Conservation (phyloP, 2,329 filamentous ascomycete genomes). For the Pestalotiopsis fici region DNA sequence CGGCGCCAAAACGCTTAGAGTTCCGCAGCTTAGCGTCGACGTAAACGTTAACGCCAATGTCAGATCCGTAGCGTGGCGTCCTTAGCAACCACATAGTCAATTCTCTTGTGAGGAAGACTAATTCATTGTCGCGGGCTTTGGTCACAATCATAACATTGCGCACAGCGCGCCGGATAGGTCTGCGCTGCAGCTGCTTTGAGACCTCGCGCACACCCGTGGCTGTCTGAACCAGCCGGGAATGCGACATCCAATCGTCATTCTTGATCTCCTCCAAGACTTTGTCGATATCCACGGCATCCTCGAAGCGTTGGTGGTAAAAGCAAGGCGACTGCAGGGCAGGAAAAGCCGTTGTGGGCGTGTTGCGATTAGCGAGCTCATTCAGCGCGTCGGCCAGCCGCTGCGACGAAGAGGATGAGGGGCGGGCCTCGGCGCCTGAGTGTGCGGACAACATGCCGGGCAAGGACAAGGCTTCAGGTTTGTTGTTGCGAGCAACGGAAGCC, state of each 20-base stretch:
- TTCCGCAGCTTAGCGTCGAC: slow-evolving; percentile 93
- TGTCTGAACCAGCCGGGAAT: slow-evolving; percentile 92
- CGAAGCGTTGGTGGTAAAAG: slow-evolving; percentile 97
- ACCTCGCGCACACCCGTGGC: slow-evolving; percentile 94
- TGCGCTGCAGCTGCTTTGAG: slow-evolving; percentile 88
- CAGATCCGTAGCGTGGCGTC: slow-evolving; percentile 85
- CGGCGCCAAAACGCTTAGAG: slow-evolving; percentile 84
- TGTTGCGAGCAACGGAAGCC: slow-evolving; percentile 64
- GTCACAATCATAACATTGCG: slow-evolving; percentile 98
- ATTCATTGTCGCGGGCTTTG: slow-evolving; percentile 91
- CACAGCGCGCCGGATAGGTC: slow-evolving; percentile 89
- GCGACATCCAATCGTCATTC: slow-evolving; percentile 85
- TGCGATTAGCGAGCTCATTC: slow-evolving; percentile 50
- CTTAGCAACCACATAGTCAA: slow-evolving; percentile 84
- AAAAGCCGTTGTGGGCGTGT: slow-evolving; percentile 52
- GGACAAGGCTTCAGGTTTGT: slow-evolving; percentile 64
- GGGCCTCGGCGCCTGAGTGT: slow-evolving; percentile 33
- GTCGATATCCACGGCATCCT: slow-evolving; percentile 92
- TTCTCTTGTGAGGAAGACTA: slow-evolving; percentile 87
- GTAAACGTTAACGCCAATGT: slow-evolving; percentile 93
- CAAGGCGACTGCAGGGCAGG: slow-evolving; percentile 85
- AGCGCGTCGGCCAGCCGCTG: slow-evolving; percentile 66
- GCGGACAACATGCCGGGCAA: slow-evolving; percentile 60
- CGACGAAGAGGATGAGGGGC: slow-evolving; percentile 48
- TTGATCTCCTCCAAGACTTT: slow-evolving; percentile 94